Percentiles rank a stretch among this genome's conserved stretches.
Conservation (phyloP, 257 asterid genomes). For the Paulownia fortunei region DNA sequence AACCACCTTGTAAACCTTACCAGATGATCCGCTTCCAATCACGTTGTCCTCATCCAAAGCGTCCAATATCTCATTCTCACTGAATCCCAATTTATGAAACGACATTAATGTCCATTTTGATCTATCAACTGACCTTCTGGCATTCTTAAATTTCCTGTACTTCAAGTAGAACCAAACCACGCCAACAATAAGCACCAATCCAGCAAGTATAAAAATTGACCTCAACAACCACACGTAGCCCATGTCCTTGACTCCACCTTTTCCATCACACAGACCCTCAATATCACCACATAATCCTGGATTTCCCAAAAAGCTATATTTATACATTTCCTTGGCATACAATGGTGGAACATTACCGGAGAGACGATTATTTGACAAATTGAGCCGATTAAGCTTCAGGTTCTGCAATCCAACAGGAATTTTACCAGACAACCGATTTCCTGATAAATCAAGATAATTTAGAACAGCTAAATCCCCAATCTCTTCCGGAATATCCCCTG, state of each 20-base stretch:
- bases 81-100: conserved; percentile 83
- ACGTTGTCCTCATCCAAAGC: conserved; percentile 90
- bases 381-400: conserved; percentile 87
- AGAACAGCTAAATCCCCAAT: conserved; percentile 77
- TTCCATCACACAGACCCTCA: conserved; percentile 72
- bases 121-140: conserved; percentile 56
- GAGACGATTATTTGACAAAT: conserved; percentile 77
- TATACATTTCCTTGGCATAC: conserved; percentile 81
- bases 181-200: conserved; percentile 64
- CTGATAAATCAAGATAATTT: conserved; percentile 91
- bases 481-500: conserved; percentile 81
- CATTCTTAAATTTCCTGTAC: conserved; percentile 57
- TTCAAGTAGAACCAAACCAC: conserved; percentile 69
- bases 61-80: conserved; percentile 81
- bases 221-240: conserved; percentile 73
- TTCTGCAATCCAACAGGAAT: conserved; percentile 78
- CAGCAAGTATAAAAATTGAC: conserved; percentile 66
- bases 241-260: conserved; percentile 41
- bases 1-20: conserved; percentile 95
- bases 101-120: conserved; percentile 98
- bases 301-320: conserved; percentile 79
- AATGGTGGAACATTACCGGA: conserved; percentile 85
- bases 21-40: conserved; percentile 92
- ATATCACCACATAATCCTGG: conserved; percentile 87
- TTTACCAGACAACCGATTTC: conserved; percentile 71